A percentile compares a stretch with the other conserved stretches of the same genome.
Conservation (phyloP, 805 yeast genomes). For the Suhomyces xylopsoci region DNA sequence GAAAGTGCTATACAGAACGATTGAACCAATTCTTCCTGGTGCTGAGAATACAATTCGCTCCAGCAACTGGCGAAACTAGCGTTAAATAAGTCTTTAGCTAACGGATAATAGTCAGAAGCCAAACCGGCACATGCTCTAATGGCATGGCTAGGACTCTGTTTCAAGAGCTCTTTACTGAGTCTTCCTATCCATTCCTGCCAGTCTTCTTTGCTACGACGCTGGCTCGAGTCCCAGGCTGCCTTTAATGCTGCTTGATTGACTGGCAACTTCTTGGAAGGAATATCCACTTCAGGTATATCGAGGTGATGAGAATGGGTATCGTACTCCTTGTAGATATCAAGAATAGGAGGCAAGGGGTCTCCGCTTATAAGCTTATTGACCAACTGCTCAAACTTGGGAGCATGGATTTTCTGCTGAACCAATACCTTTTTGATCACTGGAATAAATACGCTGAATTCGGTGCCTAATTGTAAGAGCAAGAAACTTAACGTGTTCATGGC, state of each 20-base stretch:
- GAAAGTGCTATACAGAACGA: conserved; percentile 83
- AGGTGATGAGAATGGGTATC: conserved; percentile 35
- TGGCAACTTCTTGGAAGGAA: conserved; percentile 71
- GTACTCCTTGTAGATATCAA: conserved; percentile 65
- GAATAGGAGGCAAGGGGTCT: conserved; percentile 79
- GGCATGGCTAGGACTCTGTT: conserved; percentile 93
- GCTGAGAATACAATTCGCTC: conserved; percentile 84
- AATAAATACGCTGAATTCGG: conserved; percentile 79
- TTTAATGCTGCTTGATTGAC: conserved; percentile 62
- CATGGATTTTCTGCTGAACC: conserved; percentile 60
- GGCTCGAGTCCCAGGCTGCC: conserved; percentile 88
- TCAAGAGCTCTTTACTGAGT: conserved; percentile 77
- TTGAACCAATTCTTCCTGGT: conserved; percentile 85
- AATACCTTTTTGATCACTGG: conserved; percentile 74
- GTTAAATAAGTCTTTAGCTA: conserved; percentile 88
- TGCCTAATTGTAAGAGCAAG: conserved; percentile 74
- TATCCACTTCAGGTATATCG: conserved; percentile 61
- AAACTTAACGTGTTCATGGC: conserved; percentile 79
- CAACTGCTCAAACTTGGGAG: conserved; percentile 74
- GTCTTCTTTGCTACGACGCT: conserved; percentile 86
- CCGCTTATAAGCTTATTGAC: conserved; percentile 75
- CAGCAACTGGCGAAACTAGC: conserved; percentile 95
- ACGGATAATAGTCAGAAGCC: conserved; percentile 81
- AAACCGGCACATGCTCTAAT: conserved; percentile 87
- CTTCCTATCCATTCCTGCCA: conserved; percentile 98